Evolutionary conservation across 2,329 filamentous ascomycete species (phyloP).

Genomic region (Diplodia corticola): DNA sequence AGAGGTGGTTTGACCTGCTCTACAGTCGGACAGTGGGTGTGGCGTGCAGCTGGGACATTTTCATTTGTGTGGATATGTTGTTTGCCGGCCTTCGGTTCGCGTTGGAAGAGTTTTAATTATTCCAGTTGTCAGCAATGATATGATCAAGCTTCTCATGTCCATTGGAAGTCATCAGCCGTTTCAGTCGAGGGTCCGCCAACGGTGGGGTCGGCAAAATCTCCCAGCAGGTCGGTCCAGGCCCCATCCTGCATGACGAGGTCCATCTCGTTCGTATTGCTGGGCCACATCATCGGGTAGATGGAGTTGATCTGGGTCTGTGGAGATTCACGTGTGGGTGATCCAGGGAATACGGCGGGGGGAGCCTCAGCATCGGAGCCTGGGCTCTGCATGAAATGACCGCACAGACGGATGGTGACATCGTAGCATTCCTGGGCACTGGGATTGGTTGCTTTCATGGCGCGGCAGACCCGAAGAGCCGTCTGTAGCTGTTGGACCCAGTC

Average conservation of each 20-base stretch:
- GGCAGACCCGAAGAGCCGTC: conserved; percentile 41
- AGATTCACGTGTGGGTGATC: conserved; percentile 25
- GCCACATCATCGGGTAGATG: conserved; percentile 29
- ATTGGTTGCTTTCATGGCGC: conserved; percentile 42
- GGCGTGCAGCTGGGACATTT: background rate
- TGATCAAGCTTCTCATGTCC: background rate
- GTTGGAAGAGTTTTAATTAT: background rate
- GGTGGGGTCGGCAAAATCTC: background rate
- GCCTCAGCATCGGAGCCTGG: conserved; percentile 9
- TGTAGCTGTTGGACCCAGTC: conserved; percentile 48
- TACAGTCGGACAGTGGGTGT: background rate
- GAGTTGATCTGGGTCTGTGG: conserved; percentile 28
- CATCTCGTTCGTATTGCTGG: conserved; percentile 26
- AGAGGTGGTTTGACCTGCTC: background rate
- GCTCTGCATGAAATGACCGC: conserved; percentile 31
- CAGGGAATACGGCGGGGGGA: conserved; percentile 16
- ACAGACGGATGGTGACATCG: conserved; percentile 45
- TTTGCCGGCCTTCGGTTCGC: background rate
- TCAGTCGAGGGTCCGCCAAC: background rate
- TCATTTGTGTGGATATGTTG: background rate
- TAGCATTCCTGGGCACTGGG: conserved; percentile 46
- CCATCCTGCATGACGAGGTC: conserved; percentile 29
- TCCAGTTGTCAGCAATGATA: background rate
- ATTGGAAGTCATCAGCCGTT: background rate
- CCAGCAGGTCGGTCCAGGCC: conserved; percentile 25